Evolutionary conservation across 1,139 yeast species (phyloP), one percentile per base, ranked within the genome.

Genomic region (Zygoascus sp.): DNA sequence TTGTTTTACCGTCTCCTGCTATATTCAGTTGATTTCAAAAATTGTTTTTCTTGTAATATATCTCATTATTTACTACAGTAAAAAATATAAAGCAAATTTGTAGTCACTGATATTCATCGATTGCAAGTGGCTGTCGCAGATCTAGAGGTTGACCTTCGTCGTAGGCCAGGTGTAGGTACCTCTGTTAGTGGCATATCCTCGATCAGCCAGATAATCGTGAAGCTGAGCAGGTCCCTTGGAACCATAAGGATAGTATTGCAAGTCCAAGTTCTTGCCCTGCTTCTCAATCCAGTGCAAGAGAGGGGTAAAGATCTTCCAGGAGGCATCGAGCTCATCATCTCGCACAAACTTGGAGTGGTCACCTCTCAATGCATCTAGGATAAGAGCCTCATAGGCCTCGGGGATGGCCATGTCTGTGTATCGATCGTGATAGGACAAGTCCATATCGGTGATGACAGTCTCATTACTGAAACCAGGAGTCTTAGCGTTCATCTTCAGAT

Each of bases 321-420:
- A 83, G 51, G 83, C 81, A 51, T 90, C 97, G 64, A 94, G 79
- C 72, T 92, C 99, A 66, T 92, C 99, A 65, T 90, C 97, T 72
- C 98, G 84, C 32, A 92, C 98, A 66, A 94, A 92, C 72, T 90
- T 90, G 51, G 97, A 84, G 70, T 92, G 98, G 69, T 90, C 95
- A 50, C 95, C 98, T 58, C 80, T 76, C 64, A 83, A 72, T 53
- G 92, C 86, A 67, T 94, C 98, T 67, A 95, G 80, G 59, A 92
- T 87, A 60, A 92, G 80, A 2, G 96, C 85, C 72, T 94, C 98
- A 68, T 92, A 92, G 42, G 97, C 98, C 73, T 90, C 97, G 45
- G 98, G 97, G 61, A 92, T 90, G 48, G 59, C 58, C 70, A 88
- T 84, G 63, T 88, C 84, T 57, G 86, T 74, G 72, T 84, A 94